Evolutionary conservation across 2,329 filamentous ascomycete species (phyloP).

Genomic region (Colletotrichum sp.): DNA sequence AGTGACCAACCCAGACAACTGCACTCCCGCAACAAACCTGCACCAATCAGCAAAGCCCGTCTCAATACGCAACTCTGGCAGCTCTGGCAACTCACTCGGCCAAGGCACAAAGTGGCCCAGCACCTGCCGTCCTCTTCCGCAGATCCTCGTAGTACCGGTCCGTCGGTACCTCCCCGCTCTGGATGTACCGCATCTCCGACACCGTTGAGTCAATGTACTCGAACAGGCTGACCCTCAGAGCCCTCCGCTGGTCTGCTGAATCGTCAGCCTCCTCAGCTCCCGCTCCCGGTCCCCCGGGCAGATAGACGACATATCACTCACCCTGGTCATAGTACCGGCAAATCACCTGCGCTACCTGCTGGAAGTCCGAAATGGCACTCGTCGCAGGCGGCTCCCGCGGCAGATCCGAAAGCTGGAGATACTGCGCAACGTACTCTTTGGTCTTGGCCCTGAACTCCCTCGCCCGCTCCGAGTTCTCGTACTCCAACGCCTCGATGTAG

Average conservation of each 20-base stretch:
- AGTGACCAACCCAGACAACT: background rate
- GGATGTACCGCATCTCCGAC: constrained; percentile 3
- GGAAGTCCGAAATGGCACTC: background rate
- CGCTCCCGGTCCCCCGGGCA: background rate
- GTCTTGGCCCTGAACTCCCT: background rate
- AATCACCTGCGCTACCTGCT: background rate
- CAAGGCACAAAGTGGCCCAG: constrained; percentile 9
- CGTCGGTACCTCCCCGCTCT: constrained; percentile 7
- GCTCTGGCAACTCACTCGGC: constrained; percentile 6
- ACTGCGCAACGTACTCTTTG: constrained; percentile 5
- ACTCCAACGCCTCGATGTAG: constrained; percentile 13
- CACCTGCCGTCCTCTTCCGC: constrained; percentile 11
- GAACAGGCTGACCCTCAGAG: background rate
- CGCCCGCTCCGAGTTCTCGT: background rate
- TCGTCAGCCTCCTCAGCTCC: background rate
- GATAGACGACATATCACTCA: background rate
- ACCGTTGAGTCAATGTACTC: constrained; percentile 17
- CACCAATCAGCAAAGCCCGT: background rate
- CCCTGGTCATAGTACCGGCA: constrained; percentile 4
- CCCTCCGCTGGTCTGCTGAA: background rate
- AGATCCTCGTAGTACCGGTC: background rate
- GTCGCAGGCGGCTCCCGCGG: background rate
- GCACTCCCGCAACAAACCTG: constrained; percentile 8
- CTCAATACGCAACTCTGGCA: too few relatives aligned
- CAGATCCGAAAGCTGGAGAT: background rate